phyloP scores from a whole-genome alignment of 306 rosid genomes.

The Trifolium repens region DNA sequence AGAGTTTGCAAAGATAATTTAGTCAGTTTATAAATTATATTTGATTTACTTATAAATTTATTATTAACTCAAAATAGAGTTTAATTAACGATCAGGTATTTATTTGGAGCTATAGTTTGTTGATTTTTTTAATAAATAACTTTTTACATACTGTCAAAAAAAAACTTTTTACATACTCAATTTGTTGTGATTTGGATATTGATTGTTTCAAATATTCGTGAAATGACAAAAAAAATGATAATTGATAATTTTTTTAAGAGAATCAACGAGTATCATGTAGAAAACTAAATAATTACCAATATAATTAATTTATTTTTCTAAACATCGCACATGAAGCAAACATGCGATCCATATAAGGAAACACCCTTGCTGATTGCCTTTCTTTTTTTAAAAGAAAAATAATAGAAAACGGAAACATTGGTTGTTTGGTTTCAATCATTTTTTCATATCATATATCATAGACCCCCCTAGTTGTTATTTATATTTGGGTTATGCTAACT shows the following conservation, averaged over 20 bases:
- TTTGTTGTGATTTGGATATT: too few relatives aligned
- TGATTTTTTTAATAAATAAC: neutral
- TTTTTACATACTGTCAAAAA: neutral
- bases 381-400: too few relatives aligned
- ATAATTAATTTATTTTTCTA: too few relatives aligned
- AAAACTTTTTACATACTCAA: neutral
- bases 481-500: too few relatives aligned
- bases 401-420: conserved; percentile 8
- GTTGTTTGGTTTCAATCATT: conserved; percentile 29
- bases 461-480: neutral
- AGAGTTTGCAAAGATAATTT: neutral
- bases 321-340: conserved; percentile 40
- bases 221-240: too few relatives aligned
- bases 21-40: neutral
- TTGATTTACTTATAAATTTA: neutral
- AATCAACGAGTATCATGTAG: neutral
- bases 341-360: conserved; percentile 29
- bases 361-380: conserved; percentile 1
- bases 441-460: neutral
- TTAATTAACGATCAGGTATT: neutral
- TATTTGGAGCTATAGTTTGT: neutral
- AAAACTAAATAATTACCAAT: neutral
- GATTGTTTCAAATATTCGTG: too few relatives aligned
- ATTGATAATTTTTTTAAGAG: too few relatives aligned
- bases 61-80: neutral